Base-by-base conservation (phyloP, 2,329 filamentous ascomycete species). In the Gliomastix tumulicola region DNA sequence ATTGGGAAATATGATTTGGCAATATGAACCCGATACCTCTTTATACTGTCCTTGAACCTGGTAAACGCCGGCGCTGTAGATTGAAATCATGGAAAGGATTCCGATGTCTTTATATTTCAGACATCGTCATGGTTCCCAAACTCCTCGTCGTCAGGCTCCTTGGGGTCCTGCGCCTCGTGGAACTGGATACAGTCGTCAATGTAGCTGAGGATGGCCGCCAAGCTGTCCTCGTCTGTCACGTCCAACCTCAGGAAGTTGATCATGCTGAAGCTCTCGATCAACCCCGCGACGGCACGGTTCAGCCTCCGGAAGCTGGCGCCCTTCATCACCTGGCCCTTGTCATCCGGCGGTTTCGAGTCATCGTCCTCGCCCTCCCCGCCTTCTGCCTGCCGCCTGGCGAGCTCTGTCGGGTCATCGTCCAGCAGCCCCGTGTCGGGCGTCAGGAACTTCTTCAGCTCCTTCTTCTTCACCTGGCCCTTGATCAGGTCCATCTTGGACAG, bases 241-340 rank as follows among this genome's bases (percentile, higher is more conserved):
- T 97, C 86, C 31, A 97, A 69, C 64, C 89, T 87, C 39, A 96
- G 69, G 56, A 95, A 98, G 33, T 86, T 94, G 11, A 98, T 87
- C 87, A 98, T 94, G 65, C 88, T 94, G 64, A 96, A 98, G 60
- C 88, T 92, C 59, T 97, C 92, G 46, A 98, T 95, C 45, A 98
- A 67, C 36, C 85, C 79, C 1, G 86, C 92, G 6, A 98, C 90
- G 0, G 90, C 90, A 42, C 79, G 76, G 56, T 96, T 96, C 46
- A 97, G 66, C 49, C 79, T 75, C 42, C 85, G 76, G 60, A 95
- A 97, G 15, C 85, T 85, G 2, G 77, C 72, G 4, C 90, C 89
- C 35, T 75, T 82, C 83, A 95, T 84, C 41, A 94, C 57, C 35
- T 79, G 78, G 42, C 79, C 73, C 50, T 74, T 75, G 42, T 82